Conservation (phyloP, 1,284 basidiomycete genomes). For the Ganoderma multipileum region DNA sequence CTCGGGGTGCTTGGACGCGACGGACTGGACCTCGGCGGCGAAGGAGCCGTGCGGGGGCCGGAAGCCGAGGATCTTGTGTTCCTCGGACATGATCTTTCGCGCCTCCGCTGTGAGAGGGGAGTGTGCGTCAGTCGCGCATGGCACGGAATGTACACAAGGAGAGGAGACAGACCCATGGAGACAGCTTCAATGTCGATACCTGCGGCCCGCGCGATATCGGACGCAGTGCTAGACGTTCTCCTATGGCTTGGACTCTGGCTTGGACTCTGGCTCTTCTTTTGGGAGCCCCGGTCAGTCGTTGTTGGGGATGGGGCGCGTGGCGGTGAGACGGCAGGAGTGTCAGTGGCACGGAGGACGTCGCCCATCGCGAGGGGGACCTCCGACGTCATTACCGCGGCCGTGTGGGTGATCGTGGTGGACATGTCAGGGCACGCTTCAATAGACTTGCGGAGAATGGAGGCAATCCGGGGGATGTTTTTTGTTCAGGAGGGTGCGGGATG, state of each 20-base stretch:
- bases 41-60: slow-evolving; percentile 34
- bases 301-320: slow-evolving; percentile 15
- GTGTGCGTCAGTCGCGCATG: background rate
- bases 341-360: slow-evolving; percentile 30
- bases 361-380: slow-evolving; percentile 34
- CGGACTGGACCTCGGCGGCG: slow-evolving; percentile 46
- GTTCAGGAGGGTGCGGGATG: background rate
- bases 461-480: background rate
- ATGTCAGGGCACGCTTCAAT: slow-evolving; percentile 7
- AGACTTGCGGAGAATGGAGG: background rate
- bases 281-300: slow-evolving; percentile 3
- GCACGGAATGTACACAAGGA: background rate
- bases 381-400: slow-evolving; percentile 26
- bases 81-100: slow-evolving; percentile 44
- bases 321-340: slow-evolving; percentile 23
- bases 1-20: slow-evolving; percentile 44
- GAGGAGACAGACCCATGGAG: slow-evolving; percentile 31
- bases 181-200: slow-evolving; percentile 39
- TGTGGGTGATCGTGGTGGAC: slow-evolving; percentile 17
- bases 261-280: slow-evolving; percentile 10
- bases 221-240: slow-evolving; percentile 26
- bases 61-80: slow-evolving; percentile 47
- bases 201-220: slow-evolving; percentile 33
- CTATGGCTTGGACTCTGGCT: slow-evolving; percentile 15
- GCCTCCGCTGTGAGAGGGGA: slow-evolving; percentile 37